Percentiles rank a stretch among this genome's conserved stretches.
phyloP scores from a whole-genome alignment of 768 basidiomycete genomes.

The Lyophyllum shimeji region DNA sequence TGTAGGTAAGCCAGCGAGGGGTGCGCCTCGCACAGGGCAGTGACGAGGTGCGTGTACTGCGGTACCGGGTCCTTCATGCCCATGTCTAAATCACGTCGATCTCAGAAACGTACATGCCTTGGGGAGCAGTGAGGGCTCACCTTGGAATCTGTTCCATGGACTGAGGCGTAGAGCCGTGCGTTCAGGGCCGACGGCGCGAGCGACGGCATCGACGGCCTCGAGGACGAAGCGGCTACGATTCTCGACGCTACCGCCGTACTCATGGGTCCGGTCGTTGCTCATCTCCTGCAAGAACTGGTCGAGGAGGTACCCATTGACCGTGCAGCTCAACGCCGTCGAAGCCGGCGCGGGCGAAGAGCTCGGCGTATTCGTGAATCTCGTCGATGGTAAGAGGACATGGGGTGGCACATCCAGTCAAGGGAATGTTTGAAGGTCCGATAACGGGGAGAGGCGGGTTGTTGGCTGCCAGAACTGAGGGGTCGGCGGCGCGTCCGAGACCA shows the following conservation, averaged over 20 bases:
- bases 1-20: constrained; percentile 56
- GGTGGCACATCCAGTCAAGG: constrained; percentile 15
- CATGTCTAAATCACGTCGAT: constrained; percentile 36
- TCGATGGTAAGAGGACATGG: constrained; percentile 43
- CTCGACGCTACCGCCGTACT: constrained; percentile 68
- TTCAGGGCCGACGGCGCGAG: constrained; percentile 49
- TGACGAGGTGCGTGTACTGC: constrained; percentile 50
- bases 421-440: constrained; percentile 32
- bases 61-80: constrained; percentile 54
- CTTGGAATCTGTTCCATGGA: constrained; percentile 49
- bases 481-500: constrained; percentile 50
- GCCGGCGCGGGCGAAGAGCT: constrained; percentile 53
- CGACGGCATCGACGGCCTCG: constrained; percentile 53
- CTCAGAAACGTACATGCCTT: background rate
- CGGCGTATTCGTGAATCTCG: constrained; percentile 51
- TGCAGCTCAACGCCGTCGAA: constrained; percentile 66
- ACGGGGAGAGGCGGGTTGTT: constrained; percentile 33
- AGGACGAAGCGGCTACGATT: constrained; percentile 56
- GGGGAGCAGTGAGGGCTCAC: constrained; percentile 17
- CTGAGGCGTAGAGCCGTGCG: constrained; percentile 55
- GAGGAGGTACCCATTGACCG: constrained; percentile 44
- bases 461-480: constrained; percentile 29
- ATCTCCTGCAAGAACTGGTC: constrained; percentile 64
- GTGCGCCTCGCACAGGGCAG: constrained; percentile 34
- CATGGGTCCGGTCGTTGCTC: constrained; percentile 59